Evolutionary conservation across 2,329 filamentous ascomycete genomes (phyloP), one percentile per base, ranked within the genome.

Genomic region (Lasiodiplodia sp.): DNA sequence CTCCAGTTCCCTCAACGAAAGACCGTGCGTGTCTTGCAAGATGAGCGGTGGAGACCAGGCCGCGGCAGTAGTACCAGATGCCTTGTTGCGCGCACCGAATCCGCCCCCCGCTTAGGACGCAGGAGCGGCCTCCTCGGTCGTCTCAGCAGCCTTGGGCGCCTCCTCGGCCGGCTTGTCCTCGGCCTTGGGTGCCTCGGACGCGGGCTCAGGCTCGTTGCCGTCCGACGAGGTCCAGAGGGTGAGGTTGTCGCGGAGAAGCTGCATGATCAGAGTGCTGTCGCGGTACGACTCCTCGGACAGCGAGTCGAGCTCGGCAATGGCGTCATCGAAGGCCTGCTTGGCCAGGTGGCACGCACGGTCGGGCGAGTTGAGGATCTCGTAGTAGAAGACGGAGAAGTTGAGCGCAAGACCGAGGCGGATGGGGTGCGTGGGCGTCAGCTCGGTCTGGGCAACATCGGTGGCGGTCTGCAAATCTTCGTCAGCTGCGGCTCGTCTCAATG

Each of bases 381-480:
- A 97, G 90, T 97, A 97, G 88, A 97, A 97, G 78, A 97, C 95
- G 73, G 94, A 97, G 90, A 98, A 97, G 91, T 97, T 98, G 76
- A 98, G 90, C 75, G 95, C 95, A 78, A 98, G 91, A 83, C 95
- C 95, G 74, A 98, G 93, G 79, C 95, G 94, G 86, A 98, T 98
- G 77, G 95, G 95, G 88, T 98, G 95, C 71, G 96, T 98, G 72
- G 95, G 95, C 72, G 95, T 95, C 76, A 98, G 91, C 85, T 98
- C 95, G 74, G 93, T 97, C 88, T 97, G 95, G 76, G 96, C 96
- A 79, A 98, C 95, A 79, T 97, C 95, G 86, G 95, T 98, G 77
- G 95, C 95, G 84, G 92, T 66, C 67, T 68, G 23, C 11, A 51
- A 38, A 49, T 58, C n/a, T 68, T 34, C n/a, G 34, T 58, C 57